phyloP scores from a whole-genome alignment of 306 rosid species.

The Leucaena leucocephala region DNA sequence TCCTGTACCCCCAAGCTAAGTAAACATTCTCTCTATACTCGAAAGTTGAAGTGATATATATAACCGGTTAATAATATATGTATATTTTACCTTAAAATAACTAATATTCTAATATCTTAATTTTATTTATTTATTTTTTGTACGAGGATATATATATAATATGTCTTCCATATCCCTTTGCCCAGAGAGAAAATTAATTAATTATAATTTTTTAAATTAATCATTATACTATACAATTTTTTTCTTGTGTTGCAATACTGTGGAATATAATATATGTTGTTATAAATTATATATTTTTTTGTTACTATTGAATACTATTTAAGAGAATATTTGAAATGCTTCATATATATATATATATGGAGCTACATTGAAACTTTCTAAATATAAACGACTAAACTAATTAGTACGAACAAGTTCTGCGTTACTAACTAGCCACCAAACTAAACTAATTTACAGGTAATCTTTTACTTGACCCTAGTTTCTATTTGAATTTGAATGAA shows the following conservation, averaged over 20 bases:
- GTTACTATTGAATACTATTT: neutral
- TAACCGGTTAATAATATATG: neutral
- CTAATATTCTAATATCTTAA: neutral
- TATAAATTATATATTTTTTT: neutral
- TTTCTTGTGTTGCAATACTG: neutral
- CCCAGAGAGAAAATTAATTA: neutral
- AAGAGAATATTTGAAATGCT: neutral
- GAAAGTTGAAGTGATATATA: no score
- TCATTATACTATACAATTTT: neutral
- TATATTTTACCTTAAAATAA: neutral
- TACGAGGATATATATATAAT: no score
- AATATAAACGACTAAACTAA: neutral
- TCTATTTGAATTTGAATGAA: conserved; percentile 17
- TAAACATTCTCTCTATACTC: conserved; percentile 13
- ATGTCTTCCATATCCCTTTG: neutral
- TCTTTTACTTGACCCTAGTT: conserved; percentile 15
- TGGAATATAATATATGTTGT: neutral
- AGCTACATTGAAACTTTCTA: neutral
- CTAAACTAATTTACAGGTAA: conserved; percentile 43
- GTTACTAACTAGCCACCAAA: conserved; percentile 52
- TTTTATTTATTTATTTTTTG: no score
- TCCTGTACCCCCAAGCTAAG: conserved; percentile 42
- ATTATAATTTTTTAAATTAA: neutral
- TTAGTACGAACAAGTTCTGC: neutral
- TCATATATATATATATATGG: neutral